Evolutionary conservation across 1,284 basidiomycete species (phyloP), one percentile per base, ranked within the genome.

Genomic region (Ustilago tritici): DNA sequence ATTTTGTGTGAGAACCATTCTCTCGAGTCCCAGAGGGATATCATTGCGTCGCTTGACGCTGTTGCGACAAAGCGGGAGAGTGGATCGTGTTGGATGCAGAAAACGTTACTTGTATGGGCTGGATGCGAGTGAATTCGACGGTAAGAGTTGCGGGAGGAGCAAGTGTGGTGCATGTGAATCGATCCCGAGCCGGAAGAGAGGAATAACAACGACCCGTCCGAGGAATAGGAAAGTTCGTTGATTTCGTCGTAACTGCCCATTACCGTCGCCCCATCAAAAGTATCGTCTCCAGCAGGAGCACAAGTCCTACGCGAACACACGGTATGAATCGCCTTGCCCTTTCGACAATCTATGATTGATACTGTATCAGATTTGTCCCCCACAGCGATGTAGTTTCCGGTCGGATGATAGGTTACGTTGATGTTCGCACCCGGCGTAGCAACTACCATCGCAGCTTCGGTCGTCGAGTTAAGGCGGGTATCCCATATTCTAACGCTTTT

Each of bases 401-500:
- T 17, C 0, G 84, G 84, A 61, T 81, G 79, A 56, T 78, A 85
- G 11, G 74, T 57, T 15, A 85, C 59, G 49, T 85, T 85, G 65
- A 83, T 81, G 53, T 85, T 84, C 4, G 70, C 43, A 0, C 80
- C 81, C 0, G 80, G 73, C 0, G 82, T 85, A 0, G 11, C 8
- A 41, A 12, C 59, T 53, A 11, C 36, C 32, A 32, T 41, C 53
- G 17, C 57, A 50, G 9, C 35, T 41, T 23, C 46, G 28, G 56
- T 2, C 41, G 32, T 34, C 15, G 28, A 14, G 10, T 54, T 61
- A 8, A 50, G 10, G 4, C 82, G 67, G 7, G 75, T 65, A 59
- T 85, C 84, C 83, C 84, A 85, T 5, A 84, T 65, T 10, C 81
- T 62, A 2, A 83, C 81, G 14, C 77, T 84, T 53, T 74, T 74